Evolutionary conservation across 352 stramenopile species (phyloP).

Genomic region (Globisporangium viniferum): DNA sequence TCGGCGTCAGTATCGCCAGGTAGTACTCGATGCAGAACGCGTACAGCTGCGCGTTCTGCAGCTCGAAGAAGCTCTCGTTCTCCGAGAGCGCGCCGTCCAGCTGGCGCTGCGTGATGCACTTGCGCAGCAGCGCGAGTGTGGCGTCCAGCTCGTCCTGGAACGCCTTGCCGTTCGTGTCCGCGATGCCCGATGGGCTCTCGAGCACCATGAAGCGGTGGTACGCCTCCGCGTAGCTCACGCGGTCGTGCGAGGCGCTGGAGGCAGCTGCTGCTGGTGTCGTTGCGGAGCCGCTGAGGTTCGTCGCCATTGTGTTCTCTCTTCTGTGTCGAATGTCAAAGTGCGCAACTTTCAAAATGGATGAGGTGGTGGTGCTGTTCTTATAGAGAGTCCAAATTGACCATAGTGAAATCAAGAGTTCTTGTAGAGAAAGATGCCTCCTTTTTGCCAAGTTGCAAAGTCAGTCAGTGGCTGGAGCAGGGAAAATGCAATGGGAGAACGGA

Average conservation of each 20-base stretch:
- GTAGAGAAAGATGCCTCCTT: slow-evolving; percentile 25
- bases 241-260: slow-evolving; percentile 17
- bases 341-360: neutral
- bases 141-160: slow-evolving; percentile 49
- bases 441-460: neutral
- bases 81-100: slow-evolving; percentile 59
- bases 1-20: slow-evolving; percentile 68
- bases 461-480: neutral
- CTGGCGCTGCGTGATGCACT: slow-evolving; percentile 55
- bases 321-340: slow-evolving; percentile 1
- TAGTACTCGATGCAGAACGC: slow-evolving; percentile 82
- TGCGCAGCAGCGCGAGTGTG: slow-evolving; percentile 28
- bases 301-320: slow-evolving; percentile 6
- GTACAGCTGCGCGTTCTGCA: slow-evolving; percentile 80
- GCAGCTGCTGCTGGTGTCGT: slow-evolving; percentile 1
- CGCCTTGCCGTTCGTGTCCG: slow-evolving; percentile 35
- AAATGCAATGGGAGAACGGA: neutral
- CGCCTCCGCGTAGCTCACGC: slow-evolving; percentile 34
- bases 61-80: slow-evolving; percentile 79
- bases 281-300: slow-evolving; percentile 8
- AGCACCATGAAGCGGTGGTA: slow-evolving; percentile 44
- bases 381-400: neutral
- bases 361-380: neutral
- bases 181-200: slow-evolving; percentile 34
- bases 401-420: slow-evolving; percentile 18